Evolutionary conservation across 192 early-diverging fungal genomes (phyloP), one percentile per base, ranked within the genome.

Genomic region (Phlyctochytrium arcticum): DNA sequence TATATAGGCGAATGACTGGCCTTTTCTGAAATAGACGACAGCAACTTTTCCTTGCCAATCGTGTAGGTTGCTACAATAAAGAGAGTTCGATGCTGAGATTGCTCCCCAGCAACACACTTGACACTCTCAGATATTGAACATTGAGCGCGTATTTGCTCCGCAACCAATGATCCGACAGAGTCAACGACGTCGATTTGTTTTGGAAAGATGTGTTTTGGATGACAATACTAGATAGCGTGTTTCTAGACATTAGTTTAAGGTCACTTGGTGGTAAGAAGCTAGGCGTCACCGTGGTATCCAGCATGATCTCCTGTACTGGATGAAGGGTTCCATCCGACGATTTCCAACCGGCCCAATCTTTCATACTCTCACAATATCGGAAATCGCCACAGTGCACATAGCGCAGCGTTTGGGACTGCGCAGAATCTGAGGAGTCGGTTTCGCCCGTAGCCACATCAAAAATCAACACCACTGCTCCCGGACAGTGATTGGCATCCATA

Each of bases 41-140:
- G 21, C 5, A 92, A 76, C 15, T 79, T 80, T 72, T 97, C 94
- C 69, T 97, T 97, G 46, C 95, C 95, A 57, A 97, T 92, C 6
- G 79, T 77, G 73, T 94, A 96, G 2, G 91, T 88, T 0, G 93
- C 93, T 8, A 94, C 85, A 6, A 89, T 82, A 42, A 93, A 65
- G 36, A 97, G 69, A 31, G 78, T 59, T 31, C 69, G 73, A 7
- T 53, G 61, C 19, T 9, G 57, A 12, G 39, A 26, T 35, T 36
- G 55, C n/a, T n/a, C n/a, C n/a, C n/a, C n/a, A n/a, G n/a, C n/a
- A n/a, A n/a, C n/a, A n/a, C n/a, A n/a, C n/a, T n/a, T n/a, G n/a
- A n/a, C n/a, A n/a, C n/a, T n/a, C n/a, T n/a, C n/a, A n/a, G n/a
- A n/a, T n/a, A n/a, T n/a, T n/a, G n/a, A n/a, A n/a, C n/a, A n/a